Conservation (phyloP, 2,329 filamentous ascomycete genomes). For the Davidsoniella virescens region DNA sequence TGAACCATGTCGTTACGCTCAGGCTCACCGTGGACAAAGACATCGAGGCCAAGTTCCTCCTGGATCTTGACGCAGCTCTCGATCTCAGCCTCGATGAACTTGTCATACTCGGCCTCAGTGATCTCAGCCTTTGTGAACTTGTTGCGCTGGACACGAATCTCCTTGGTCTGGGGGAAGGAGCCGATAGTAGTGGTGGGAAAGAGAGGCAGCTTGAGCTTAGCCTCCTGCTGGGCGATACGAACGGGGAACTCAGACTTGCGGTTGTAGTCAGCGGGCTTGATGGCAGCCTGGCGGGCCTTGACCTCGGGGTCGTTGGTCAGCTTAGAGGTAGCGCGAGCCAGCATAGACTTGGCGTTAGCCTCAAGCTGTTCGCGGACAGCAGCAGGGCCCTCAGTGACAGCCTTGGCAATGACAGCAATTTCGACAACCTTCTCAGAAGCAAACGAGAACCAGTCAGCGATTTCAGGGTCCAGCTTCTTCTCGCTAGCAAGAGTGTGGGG, state of each 20-base stretch:
- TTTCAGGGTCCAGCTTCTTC: constrained; percentile 92
- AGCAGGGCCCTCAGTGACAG: constrained; percentile 81
- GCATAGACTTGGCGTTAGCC: constrained; percentile 88
- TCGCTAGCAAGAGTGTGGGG: constrained; percentile 95
- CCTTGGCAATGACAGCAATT: constrained; percentile 88
- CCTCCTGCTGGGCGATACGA: constrained; percentile 78
- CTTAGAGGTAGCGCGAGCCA: constrained; percentile 78
- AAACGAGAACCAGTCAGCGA: constrained; percentile 98
- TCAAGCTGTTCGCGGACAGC: constrained; percentile 77
- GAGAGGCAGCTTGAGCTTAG: constrained; percentile 79
- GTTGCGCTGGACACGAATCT: constrained; percentile 92
- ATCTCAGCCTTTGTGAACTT: constrained; percentile 99
- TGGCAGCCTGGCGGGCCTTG: constrained; percentile 87
- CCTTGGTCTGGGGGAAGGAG: constrained; percentile 98
- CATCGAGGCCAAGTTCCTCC: constrained; percentile 93
- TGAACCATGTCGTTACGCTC: constrained; percentile 99
- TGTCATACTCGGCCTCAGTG: constrained; percentile 79
- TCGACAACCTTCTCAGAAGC: constrained; percentile 87
- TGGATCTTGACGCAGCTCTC: constrained; percentile 88
- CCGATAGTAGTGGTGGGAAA: constrained; percentile 99
- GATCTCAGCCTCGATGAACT: constrained; percentile 99
- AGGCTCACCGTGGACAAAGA: constrained; percentile 95
- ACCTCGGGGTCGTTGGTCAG: constrained; percentile 95
- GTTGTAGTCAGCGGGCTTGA: constrained; percentile 74
- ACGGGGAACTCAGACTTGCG: constrained; percentile 77